Evolutionary conservation across 1,284 basidiomycete species (phyloP), one percentile per base, ranked within the genome.

Genomic region (Cerrena zonata): DNA sequence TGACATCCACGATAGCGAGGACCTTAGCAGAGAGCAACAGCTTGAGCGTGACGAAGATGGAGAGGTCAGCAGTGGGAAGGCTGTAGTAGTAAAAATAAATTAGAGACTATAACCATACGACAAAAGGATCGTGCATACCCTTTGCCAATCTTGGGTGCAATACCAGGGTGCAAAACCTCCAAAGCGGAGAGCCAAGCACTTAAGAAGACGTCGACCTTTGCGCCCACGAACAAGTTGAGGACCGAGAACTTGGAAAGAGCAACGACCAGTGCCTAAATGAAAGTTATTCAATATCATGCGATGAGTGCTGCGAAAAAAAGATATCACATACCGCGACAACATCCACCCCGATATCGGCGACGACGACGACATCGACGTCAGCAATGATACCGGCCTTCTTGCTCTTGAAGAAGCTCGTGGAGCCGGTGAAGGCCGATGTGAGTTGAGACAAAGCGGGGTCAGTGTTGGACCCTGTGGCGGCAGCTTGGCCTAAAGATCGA

Each of bases 11-110:
- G 25, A 50, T 19, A 19, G 26, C 49, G 27, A 50, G 25, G 19
- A 50, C 43, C 18, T 45, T 45, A 5, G 30, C 49, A 18, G 49
- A 45, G 22, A 50, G 26, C 12, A 50, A 26, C 27, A 50, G 49
- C 15, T 50, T 46, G 3, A 50, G 34, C 7, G 36, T 21, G 3
- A 22, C 49, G 22, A 50, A 50, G 36, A 50, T n/a, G 22, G 24
- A 18, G 15, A 50, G 10, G 43, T 50, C 43, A 24, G 36, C 23
- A 26, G 21, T 41, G 23, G 49, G 49, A 21, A 50, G 36, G 26
- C 49, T 50, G 25, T 4, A 34, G 27, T 10, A 48, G n/a, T n/a
- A n/a, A n/a, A n/a, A n/a, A n/a, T n/a, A n/a, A n/a, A n/a, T n/a
- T n/a, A n/a, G n/a, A n/a, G n/a, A n/a, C n/a, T n/a, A n/a, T n/a